These are phyloP conservation scores for Coelastrella sp. DNA, from an alignment of 139 green algal genomes.

Conservation along the genomic window DNA sequence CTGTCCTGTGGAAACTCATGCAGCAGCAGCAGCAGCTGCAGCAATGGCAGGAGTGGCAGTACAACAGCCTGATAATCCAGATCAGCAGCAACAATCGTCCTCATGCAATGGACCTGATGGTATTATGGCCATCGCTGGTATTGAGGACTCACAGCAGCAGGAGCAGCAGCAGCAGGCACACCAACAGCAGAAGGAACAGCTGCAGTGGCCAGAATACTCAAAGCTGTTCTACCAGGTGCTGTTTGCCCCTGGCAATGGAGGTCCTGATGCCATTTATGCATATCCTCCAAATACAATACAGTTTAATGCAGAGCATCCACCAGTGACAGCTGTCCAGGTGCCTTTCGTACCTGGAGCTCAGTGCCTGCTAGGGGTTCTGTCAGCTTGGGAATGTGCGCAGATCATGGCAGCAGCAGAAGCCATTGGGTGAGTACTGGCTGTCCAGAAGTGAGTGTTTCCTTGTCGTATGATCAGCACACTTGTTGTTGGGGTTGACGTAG, in stretches of 20 bases:
- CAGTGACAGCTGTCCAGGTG: slow-evolving; percentile 25
- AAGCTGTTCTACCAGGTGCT: slow-evolving; percentile 33
- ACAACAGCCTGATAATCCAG: no score
- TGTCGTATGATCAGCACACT: no score
- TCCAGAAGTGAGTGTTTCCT: no score
- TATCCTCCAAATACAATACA: not conserved
- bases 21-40: not conserved
- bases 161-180: not conserved
- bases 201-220: not conserved
- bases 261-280: slow-evolving; percentile 39
- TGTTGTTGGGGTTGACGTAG: no score
- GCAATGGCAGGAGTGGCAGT: not conserved
- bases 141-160: not conserved
- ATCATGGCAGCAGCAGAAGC: slow-evolving; percentile 43
- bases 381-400: slow-evolving; percentile 35
- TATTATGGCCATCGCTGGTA: not conserved
- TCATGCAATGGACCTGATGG: no score
- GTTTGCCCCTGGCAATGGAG: slow-evolving; percentile 21
- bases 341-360: slow-evolving; percentile 47
- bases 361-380: slow-evolving; percentile 30
- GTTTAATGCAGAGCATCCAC: not conserved
- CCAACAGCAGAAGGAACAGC: slow-evolving; percentile 26
- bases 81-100: no score
- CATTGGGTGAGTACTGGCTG: slow-evolving; percentile 11
- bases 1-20: no score